A percentile compares a stretch with the other conserved stretches of the same genome.
Conservation (phyloP, 2,329 filamentous ascomycete species). For the Leptographium radiaticola region DNA sequence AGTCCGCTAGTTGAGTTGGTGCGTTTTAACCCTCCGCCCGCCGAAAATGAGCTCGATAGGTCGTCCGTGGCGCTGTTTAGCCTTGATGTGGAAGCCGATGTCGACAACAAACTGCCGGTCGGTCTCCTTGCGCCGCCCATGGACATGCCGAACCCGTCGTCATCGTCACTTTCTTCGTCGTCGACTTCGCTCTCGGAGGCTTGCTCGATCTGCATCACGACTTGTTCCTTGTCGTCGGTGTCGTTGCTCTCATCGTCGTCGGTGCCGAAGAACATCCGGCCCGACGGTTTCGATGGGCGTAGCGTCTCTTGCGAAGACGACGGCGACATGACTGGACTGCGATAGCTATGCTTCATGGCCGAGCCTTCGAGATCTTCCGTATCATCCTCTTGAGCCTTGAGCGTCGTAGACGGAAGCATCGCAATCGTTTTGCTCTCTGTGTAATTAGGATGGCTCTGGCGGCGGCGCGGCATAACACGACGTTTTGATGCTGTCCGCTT, state of each 20-base stretch:
- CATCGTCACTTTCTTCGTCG: neutral
- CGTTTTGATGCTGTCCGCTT: constrained; percentile 48
- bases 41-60: neutral
- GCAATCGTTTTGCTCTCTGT: constrained; percentile 73
- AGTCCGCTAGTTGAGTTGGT: constrained; percentile 36
- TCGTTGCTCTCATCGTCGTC: constrained; percentile 44
- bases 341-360: constrained; percentile 48
- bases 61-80: neutral
- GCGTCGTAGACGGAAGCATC: constrained; percentile 72
- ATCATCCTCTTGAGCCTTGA: constrained; percentile 72
- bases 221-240: constrained; percentile 7
- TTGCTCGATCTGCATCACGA: constrained; percentile 11
- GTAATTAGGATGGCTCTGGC: constrained; percentile 23
- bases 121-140: constrained; percentile 5
- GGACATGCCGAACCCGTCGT: constrained; percentile 9
- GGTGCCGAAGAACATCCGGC: constrained; percentile 50
- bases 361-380: constrained; percentile 45
- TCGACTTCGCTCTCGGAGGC: constrained; percentile 11
- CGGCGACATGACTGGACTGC: constrained; percentile 46
- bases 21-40: constrained; percentile 22
- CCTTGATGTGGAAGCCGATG: constrained; percentile 8
- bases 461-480: constrained; percentile 39
- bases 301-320: constrained; percentile 76
- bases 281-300: constrained; percentile 53
- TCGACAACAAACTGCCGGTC: constrained; percentile 2